Conservation (phyloP, 2,329 filamentous ascomycete genomes). For the Didymella lethalis region DNA sequence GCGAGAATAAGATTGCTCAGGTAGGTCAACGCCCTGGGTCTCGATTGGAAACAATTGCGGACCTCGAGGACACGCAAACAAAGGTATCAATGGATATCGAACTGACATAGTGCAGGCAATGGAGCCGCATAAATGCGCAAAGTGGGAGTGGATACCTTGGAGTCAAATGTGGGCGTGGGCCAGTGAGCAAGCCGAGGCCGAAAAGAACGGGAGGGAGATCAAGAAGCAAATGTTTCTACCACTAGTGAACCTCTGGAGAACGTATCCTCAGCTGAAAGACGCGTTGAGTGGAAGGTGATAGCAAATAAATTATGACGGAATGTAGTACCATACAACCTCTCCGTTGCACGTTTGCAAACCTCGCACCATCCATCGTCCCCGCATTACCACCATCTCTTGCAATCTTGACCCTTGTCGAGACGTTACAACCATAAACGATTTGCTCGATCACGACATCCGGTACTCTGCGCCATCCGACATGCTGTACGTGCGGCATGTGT, state of each 20-base stretch:
- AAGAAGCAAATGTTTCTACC: slow-evolving; percentile 57
- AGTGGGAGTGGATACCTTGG: slow-evolving; percentile 64
- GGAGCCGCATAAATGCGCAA: slow-evolving; percentile 63
- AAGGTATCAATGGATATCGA: too few species aligned
- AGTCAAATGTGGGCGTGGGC: slow-evolving; percentile 54
- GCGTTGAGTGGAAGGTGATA: slow-evolving; percentile 25
- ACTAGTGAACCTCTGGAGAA: slow-evolving; percentile 55
- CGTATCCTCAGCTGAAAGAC: slow-evolving; percentile 41
- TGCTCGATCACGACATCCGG: slow-evolving; percentile 8
- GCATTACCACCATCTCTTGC: background rate
- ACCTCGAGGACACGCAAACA: background rate
- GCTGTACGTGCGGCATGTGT: slow-evolving; percentile 7
- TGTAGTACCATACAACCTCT: background rate
- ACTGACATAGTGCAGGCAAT: slow-evolving; percentile 37
- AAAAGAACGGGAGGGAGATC: slow-evolving; percentile 34
- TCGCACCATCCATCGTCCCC: slow-evolving; percentile 11
- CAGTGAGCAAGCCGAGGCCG: slow-evolving; percentile 42
- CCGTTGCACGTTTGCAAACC: background rate
- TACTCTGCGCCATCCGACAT: slow-evolving; percentile 6
- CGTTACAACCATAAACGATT: slow-evolving; percentile 5
- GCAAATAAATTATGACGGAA: background rate
- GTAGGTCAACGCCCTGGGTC: slow-evolving; percentile 51
- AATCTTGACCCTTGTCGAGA: background rate
- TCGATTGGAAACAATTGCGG: background rate
- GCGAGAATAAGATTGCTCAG: slow-evolving; percentile 60